Evolutionary conservation across 2,329 filamentous ascomycete species (phyloP), one percentile per base, ranked within the genome.

Genomic region (Aspergillus fructus): DNA sequence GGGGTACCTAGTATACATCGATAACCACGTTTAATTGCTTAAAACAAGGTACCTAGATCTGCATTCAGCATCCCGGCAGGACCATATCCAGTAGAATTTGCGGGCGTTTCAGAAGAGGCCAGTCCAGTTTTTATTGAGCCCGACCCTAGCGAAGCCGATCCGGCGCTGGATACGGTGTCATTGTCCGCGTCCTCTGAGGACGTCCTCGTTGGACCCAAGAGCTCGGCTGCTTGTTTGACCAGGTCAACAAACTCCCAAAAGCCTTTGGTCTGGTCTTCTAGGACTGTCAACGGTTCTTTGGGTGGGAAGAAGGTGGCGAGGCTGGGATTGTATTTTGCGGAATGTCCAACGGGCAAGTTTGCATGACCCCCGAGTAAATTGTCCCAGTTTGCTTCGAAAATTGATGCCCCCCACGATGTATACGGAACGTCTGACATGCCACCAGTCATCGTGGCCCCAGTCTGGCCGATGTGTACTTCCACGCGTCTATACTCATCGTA

Each of bases 311-410:
- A 76, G 0, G 71, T 71, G 17, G 66, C 58, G 11, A 74, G 55
- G 4, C 60, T 69, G 24, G 66, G 68, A 23, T 45, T 66, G 67
- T 71, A 77, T 6, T 59, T 65, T 34, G 74, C 70, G 2, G 69
- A 61, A 53, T 75, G 66, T 15, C 74, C 74, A 21, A 71, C 61
- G 42, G 64, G 55, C 51, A 73, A 61, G 33, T 69, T 73, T 17
- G 67, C 73, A 54, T 73, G 71, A 40, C 74, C 62, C 24, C 70
- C 73, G 27, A 78, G 68, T 24, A 74, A 46, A 19, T 70, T 74
- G 56, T 79, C 75, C 77, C 77, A 79, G 37, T 69, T 64, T 2
- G 70, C 62, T 55, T 75, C 68, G 59, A 71, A 74, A 9, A 77
- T 50, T 0, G 68, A 71, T 15, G 69, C 72, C 2, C 74, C 73